Evolutionary conservation across 352 stramenopile species (phyloP).

Genomic region (Globisporangium mamillatum): DNA sequence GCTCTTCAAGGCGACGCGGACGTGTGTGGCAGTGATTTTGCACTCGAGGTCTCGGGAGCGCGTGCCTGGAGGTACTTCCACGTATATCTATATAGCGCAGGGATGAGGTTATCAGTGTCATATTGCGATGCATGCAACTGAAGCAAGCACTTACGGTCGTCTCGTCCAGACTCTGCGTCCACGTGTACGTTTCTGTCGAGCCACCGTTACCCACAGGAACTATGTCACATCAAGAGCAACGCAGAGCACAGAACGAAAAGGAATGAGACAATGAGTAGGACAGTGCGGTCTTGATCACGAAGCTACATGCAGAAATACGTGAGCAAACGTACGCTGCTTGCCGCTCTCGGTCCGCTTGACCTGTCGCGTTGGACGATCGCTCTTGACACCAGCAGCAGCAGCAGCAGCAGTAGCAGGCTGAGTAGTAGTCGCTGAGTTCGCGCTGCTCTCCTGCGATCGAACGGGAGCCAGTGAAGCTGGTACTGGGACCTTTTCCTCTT

Average conservation of each 20-base stretch:
- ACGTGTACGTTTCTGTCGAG: conserved; percentile 89
- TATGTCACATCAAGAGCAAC: conserved; percentile 16
- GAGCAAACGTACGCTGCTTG: conserved; percentile 57
- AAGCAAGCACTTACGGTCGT: conserved; percentile 65
- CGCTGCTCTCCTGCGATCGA: background rate
- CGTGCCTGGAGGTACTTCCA: conserved; percentile 89
- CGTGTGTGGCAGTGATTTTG: conserved; percentile 77
- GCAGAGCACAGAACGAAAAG: too few relatives aligned
- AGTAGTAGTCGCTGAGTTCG: background rate
- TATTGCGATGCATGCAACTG: too few relatives aligned
- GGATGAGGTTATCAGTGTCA: background rate
- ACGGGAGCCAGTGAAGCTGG: background rate
- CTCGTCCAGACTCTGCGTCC: conserved; percentile 98
- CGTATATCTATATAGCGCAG: conserved; percentile 43
- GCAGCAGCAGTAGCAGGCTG: background rate
- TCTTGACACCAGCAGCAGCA: background rate
- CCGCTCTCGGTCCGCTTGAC: conserved; percentile 47
- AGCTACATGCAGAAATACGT: background rate
- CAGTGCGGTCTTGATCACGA: background rate
- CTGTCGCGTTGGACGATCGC: conserved; percentile 4
- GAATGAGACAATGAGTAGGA: too few relatives aligned
- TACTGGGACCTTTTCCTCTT: background rate
- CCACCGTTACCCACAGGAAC: conserved; percentile 91
- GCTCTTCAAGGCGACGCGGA: conserved; percentile 84
- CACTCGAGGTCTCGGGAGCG: conserved; percentile 91